These are phyloP conservation scores for Luvunga scandens DNA, from an alignment of 345 rosid genomes.

Conservation along the genomic window DNA sequence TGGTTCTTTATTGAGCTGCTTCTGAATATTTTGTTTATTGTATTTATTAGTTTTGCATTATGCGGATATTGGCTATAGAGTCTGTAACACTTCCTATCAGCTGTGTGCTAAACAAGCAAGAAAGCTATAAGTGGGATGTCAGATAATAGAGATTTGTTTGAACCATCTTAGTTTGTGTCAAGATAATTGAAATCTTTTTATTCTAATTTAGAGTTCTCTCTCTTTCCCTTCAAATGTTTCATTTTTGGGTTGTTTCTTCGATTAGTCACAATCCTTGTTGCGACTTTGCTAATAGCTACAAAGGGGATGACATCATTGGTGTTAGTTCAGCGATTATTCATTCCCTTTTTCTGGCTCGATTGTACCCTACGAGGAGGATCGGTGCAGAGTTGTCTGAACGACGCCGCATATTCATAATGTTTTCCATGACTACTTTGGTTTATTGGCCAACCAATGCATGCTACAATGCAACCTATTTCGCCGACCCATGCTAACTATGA, in stretches of 20 bases:
- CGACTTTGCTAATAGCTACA: not conserved
- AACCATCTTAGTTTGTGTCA: not conserved
- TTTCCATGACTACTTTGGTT: not conserved
- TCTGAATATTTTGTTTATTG: not conserved
- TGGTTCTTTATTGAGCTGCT: not conserved
- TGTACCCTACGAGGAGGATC: not conserved
- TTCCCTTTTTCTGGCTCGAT: not conserved
- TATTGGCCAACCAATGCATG: not conserved
- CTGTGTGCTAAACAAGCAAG: conserved; percentile 4
- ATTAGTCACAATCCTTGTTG: not conserved
- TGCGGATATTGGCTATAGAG: conserved; percentile 1
- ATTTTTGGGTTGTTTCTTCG: not conserved
- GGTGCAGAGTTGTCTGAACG: not conserved
- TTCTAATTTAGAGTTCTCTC: not conserved
- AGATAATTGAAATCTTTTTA: not conserved
- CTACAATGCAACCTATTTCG: not conserved
- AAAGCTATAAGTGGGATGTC: not conserved
- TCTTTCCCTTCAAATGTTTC: not conserved
- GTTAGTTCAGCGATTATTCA: not conserved
- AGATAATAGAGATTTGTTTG: not conserved
- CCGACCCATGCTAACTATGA: conserved; percentile 3
- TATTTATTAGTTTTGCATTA: not conserved
- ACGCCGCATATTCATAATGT: not conserved
- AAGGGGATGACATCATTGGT: not conserved
- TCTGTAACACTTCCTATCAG: not conserved